phyloP scores from a whole-genome alignment of 192 early-diverging fungal species.

The Allomyces javanicus region DNA sequence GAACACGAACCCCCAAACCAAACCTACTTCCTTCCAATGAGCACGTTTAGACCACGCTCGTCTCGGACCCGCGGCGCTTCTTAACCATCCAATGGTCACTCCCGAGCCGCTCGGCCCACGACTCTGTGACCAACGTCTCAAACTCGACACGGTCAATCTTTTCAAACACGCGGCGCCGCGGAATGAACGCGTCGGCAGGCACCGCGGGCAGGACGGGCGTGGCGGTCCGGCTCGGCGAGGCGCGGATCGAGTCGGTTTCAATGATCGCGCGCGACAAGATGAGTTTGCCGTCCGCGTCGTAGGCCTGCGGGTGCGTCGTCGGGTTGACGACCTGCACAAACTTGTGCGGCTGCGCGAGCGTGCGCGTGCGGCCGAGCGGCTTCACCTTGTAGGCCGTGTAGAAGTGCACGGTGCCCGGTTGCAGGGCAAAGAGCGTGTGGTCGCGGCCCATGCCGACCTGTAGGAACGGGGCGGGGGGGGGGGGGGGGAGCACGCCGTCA shows the following conservation, averaged over 20 bases:
- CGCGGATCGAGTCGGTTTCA: background rate
- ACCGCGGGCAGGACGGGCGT: background rate
- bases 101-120: background rate
- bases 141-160: background rate
- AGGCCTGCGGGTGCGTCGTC: background rate
- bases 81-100: background rate
- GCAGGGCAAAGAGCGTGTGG: slow-evolving; percentile 50
- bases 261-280: background rate
- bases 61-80: background rate
- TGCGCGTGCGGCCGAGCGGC: background rate
- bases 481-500: too few species aligned
- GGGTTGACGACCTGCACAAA: background rate
- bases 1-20: too few species aligned
- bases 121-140: background rate
- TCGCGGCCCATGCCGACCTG: slow-evolving; percentile 53
- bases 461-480: background rate
- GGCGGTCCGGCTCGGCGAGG: background rate
- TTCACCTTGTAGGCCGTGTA: slow-evolving; percentile 22
- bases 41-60: too few species aligned
- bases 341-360: background rate
- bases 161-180: background rate
- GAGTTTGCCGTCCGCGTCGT: background rate
- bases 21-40: too few species aligned
- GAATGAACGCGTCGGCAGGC: background rate
- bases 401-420: slow-evolving; percentile 53